Percentiles rank a stretch among this genome's conserved stretches.
Evolutionary conservation across 1,284 basidiomycete genomes (phyloP).

Genomic region (Ceratobasidium sp.): DNA sequence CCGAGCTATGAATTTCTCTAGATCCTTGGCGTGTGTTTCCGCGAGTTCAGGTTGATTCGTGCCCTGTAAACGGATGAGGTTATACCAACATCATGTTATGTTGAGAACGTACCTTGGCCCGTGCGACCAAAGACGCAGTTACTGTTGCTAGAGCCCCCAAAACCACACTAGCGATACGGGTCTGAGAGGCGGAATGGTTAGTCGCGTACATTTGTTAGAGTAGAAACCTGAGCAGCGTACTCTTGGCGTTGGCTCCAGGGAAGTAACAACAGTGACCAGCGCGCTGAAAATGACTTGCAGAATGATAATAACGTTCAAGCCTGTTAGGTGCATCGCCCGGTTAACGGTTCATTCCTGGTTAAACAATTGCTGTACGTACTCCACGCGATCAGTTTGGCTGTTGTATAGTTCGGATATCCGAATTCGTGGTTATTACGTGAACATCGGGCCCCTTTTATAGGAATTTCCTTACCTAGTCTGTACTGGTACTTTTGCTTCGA

Average conservation of each 20-base stretch:
- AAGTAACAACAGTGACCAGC: slow-evolving; percentile 21
- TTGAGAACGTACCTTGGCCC: slow-evolving; percentile 26
- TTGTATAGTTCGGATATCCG: background rate
- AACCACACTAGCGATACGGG: slow-evolving; percentile 12
- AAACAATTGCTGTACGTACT: background rate
- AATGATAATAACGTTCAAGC: slow-evolving; percentile 31
- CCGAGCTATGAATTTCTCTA: slow-evolving; percentile 33
- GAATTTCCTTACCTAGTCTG: slow-evolving; percentile 9
- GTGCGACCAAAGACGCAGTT: slow-evolving; percentile 26
- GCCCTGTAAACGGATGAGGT: slow-evolving; percentile 18
- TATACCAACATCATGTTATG: background rate
- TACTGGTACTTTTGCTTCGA: slow-evolving; percentile 35
- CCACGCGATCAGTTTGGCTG: slow-evolving; percentile 31
- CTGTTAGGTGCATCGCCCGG: background rate
- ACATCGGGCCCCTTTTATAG: background rate
- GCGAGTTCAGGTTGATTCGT: slow-evolving; percentile 41
- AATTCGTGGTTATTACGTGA: background rate
- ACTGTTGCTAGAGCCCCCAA: slow-evolving; percentile 27
- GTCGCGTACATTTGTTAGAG: background rate
- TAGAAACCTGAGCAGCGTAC: background rate
- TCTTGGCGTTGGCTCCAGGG: slow-evolving; percentile 21
- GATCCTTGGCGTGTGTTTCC: slow-evolving; percentile 22
- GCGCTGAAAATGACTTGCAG: slow-evolving; percentile 29
- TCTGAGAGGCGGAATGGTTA: background rate
- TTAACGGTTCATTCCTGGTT: background rate